phyloP scores from a whole-genome alignment of 768 basidiomycete species.

The Pleurotus platypus region DNA sequence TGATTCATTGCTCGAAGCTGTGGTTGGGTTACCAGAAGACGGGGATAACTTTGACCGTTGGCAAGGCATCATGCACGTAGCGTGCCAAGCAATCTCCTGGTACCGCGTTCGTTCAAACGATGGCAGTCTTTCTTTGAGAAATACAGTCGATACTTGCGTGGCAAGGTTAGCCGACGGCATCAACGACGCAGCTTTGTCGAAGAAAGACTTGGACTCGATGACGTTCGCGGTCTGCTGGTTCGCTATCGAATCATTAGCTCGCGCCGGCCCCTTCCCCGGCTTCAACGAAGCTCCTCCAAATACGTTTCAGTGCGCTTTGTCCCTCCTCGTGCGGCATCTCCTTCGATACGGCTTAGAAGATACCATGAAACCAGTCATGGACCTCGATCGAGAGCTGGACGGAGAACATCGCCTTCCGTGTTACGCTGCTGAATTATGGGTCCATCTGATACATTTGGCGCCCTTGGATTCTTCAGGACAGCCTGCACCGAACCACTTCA shows the following conservation, averaged over 20 bases:
- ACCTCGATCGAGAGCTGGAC: conserved; percentile 27
- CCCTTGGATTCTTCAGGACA: conserved; percentile 2
- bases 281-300: conserved; percentile 16
- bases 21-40: conserved; percentile 31
- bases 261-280: conserved; percentile 20
- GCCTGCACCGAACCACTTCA: conserved; percentile 24
- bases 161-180: conserved; percentile 33
- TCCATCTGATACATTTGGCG: conserved; percentile 63
- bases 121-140: conserved; percentile 24
- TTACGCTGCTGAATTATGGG: conserved; percentile 64
- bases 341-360: conserved; percentile 49
- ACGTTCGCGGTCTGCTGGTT: conserved; percentile 59
- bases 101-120: conserved; percentile 27
- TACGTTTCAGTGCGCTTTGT: conserved; percentile 25
- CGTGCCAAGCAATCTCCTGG: conserved; percentile 47
- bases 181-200: conserved; percentile 27
- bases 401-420: background rate
- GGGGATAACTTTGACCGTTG: conserved; percentile 32
- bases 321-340: conserved; percentile 46
- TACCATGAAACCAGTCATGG: conserved; percentile 35
- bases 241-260: conserved; percentile 50
- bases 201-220: conserved; percentile 30
- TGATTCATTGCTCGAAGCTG: conserved; percentile 38
- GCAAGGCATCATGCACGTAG: conserved; percentile 32
- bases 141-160: conserved; percentile 31